Conservation (phyloP, 2,329 filamentous ascomycete genomes). For the Aspergillus novoparasiticus region DNA sequence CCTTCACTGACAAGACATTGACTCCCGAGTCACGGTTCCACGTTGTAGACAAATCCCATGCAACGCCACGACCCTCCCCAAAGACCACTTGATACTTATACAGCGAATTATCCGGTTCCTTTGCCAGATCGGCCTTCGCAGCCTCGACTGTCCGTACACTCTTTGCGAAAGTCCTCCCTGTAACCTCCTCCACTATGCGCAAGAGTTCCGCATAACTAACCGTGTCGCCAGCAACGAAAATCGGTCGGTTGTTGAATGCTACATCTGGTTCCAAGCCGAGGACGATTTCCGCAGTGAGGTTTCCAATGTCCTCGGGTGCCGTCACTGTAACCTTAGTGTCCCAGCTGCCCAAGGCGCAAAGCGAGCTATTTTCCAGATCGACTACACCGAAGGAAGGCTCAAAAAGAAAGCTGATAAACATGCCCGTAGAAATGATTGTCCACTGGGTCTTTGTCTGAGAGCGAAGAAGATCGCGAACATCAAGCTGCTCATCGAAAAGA, state of each 20-base stretch:
- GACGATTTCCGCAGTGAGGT: slow-evolving; percentile 59
- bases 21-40: slow-evolving; percentile 57
- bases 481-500: slow-evolving; percentile 69
- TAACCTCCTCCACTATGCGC: slow-evolving; percentile 53
- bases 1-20: slow-evolving; percentile 19
- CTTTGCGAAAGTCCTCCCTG: slow-evolving; percentile 46
- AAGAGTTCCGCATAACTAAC: slow-evolving; percentile 59
- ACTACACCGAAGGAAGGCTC: slow-evolving; percentile 65
- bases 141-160: slow-evolving; percentile 46
- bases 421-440: slow-evolving; percentile 68
- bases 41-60: slow-evolving; percentile 59
- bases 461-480: slow-evolving; percentile 58
- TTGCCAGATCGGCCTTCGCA: slow-evolving; percentile 41
- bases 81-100: slow-evolving; percentile 65
- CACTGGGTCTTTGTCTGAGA: slow-evolving; percentile 55
- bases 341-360: slow-evolving; percentile 64
- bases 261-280: slow-evolving; percentile 22
- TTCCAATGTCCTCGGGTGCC: slow-evolving; percentile 65
- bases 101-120: slow-evolving; percentile 52
- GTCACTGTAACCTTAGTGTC: slow-evolving; percentile 65
- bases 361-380: slow-evolving; percentile 43
- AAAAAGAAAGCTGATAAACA: slow-evolving; percentile 73
- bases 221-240: slow-evolving; percentile 66
- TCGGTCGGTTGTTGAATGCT: slow-evolving; percentile 45
- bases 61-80: slow-evolving; percentile 59